These are phyloP conservation scores for Massospora cicadina DNA, from an alignment of 371 early-diverging fungal genomes.

Conservation along the genomic window DNA sequence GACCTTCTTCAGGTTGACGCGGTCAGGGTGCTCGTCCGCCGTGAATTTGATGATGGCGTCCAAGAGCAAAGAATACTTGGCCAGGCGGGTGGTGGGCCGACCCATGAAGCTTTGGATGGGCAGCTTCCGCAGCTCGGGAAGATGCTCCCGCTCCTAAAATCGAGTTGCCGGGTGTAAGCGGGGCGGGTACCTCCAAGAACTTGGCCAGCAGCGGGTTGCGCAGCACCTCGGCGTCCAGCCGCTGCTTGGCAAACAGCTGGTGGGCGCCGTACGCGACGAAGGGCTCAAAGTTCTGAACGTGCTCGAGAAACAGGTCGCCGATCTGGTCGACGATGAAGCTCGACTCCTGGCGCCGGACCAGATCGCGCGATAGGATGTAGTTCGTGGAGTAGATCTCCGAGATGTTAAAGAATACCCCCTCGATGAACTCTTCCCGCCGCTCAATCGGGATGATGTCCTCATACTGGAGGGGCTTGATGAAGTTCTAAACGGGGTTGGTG, in stretches of 20 bases:
- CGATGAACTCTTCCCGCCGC: conserved; percentile 41
- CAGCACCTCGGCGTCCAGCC: conserved; percentile 57
- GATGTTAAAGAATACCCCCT: conserved; percentile 67
- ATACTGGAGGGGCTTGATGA: conserved; percentile 51
- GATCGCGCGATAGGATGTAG: conserved; percentile 34
- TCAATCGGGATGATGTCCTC: conserved; percentile 37
- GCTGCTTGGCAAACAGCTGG: conserved; percentile 65
- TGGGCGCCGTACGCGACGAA: conserved; percentile 80
- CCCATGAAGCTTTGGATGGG: conserved; percentile 65
- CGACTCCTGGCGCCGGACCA: conserved; percentile 51
- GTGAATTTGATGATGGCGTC: conserved; percentile 72
- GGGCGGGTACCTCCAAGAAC: conserved; percentile 40
- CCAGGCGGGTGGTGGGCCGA: conserved; percentile 72
- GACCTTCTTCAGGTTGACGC: conserved; percentile 32
- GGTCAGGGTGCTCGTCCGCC: conserved; percentile 62
- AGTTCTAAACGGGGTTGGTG: conserved; percentile 23
- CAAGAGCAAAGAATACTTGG: conserved; percentile 72
- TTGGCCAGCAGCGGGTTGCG: conserved; percentile 41
- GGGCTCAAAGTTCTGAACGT: conserved; percentile 50
- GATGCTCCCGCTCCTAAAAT: conserved; percentile 39
- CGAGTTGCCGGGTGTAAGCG: neutral
- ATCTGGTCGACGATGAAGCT: conserved; percentile 49
- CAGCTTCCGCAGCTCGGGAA: conserved; percentile 62
- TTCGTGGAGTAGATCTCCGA: conserved; percentile 50
- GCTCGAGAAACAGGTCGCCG: conserved; percentile 66